phyloP scores from a whole-genome alignment of 805 yeast genomes.

The Ogataea naganishii region DNA sequence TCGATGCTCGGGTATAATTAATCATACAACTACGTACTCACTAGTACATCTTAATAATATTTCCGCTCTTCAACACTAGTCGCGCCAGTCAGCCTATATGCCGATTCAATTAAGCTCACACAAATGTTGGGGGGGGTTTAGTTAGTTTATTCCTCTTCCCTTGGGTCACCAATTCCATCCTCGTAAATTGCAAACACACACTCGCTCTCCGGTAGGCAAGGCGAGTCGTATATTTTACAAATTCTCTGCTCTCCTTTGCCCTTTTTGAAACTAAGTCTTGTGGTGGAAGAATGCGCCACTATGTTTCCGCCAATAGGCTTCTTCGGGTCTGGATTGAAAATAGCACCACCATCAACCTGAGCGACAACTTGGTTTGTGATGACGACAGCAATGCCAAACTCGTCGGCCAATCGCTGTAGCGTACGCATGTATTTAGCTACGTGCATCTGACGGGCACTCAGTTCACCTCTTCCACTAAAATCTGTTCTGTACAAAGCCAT shows the following conservation, averaged over 20 bases:
- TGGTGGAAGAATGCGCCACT: slow-evolving; percentile 93
- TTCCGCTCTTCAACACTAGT: no score
- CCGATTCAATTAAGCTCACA: no score
- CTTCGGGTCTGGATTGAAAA: slow-evolving; percentile 92
- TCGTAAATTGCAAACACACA: slow-evolving; percentile 93
- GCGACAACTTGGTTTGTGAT: slow-evolving; percentile 96
- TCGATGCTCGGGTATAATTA: no score
- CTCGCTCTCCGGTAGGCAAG: slow-evolving; percentile 93
- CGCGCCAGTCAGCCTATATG: no score
- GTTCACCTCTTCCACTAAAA: slow-evolving; percentile 90
- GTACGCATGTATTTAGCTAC: slow-evolving; percentile 90
- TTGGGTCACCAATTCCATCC: slow-evolving; percentile 95
- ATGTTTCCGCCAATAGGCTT: slow-evolving; percentile 98
- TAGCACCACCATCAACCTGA: slow-evolving; percentile 85
- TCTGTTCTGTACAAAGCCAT: slow-evolving; percentile 96
- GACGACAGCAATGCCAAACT: slow-evolving; percentile 94
- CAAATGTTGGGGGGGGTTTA: no score
- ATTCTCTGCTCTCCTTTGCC: slow-evolving; percentile 89
- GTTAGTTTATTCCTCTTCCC: slow-evolving; percentile 50
- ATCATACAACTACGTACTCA: no score
- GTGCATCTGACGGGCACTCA: slow-evolving; percentile 89
- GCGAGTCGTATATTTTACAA: slow-evolving; percentile 92
- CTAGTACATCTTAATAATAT: no score
- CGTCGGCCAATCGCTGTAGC: slow-evolving; percentile 90
- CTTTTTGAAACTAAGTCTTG: slow-evolving; percentile 82